Base-by-base conservation (phyloP, 495 filamentous ascomycete genomes). In the Thozetella sp. region DNA sequence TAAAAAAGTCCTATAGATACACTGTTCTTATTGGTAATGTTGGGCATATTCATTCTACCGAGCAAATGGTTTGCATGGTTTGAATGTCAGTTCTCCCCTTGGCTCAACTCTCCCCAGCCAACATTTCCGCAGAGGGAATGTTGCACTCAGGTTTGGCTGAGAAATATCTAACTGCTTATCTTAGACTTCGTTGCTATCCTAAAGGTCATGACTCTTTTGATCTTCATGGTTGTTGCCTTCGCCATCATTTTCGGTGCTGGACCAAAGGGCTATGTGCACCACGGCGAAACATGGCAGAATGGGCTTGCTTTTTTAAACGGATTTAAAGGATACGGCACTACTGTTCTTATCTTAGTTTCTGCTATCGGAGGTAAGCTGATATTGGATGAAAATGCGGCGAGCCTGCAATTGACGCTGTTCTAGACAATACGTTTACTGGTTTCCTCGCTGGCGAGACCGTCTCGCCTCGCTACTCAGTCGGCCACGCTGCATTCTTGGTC, bases 31-130 rank as follows among this genome's bases (percentile, higher is more conserved):
- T 20, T 48, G 10, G 43, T 48, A 10, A 48, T 48, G 43, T 10
- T n/a, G 11, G 6, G 6, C 10, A 48, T 48, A 10, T 48, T 48
- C n/a, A n/a, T 48, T 20, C 43, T 48, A 10, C 43, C 43, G 43
- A 48, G 43, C n/a, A 48, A 48, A 48, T 48, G 43, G 43, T 48
- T 48, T 19, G 43, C 43, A 10, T 48, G 43, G 43, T 48, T 48
- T 48, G 43, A 48, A 20, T 48, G 43, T 48, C 4, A 48, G 43
- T 48, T 37, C 17, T 17, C 30, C 30, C 30, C 30, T 17, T 17
- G 9, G 17, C 30, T 17, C 30, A 6, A 6, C 30, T 17, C 30
- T 17, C 30, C 30, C 30, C 30, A 6, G n/a, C n/a, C n/a, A n/a
- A n/a, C n/a, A n/a, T n/a, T n/a, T n/a, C n/a, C n/a, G n/a, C n/a